Conservation (phyloP, 163 green algal species). For the Smithsoniella earleae region DNA sequence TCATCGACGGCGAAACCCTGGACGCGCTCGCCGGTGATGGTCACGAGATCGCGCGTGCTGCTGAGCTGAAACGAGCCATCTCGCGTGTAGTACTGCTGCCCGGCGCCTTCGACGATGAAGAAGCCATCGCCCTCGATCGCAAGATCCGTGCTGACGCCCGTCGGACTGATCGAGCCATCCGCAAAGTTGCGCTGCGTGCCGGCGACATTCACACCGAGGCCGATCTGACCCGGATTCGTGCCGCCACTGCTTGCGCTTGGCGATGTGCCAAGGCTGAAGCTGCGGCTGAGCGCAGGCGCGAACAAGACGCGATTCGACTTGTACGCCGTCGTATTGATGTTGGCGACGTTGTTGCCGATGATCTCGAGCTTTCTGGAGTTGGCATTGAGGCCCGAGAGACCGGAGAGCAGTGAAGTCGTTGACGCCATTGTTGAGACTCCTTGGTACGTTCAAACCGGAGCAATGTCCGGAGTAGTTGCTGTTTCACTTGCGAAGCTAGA, state of each 20-base stretch:
- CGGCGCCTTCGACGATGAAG: neutral
- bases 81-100: neutral
- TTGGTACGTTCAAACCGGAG: neutral
- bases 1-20: neutral
- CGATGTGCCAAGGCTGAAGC: neutral
- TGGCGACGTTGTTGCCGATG: neutral
- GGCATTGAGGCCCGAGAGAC: neutral
- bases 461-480: too few species aligned
- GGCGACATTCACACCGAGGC: neutral
- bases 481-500: too few species aligned
- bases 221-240: neutral
- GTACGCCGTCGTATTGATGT: neutral
- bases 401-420: neutral
- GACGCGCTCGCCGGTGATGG: neutral
- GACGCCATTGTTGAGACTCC: neutral
- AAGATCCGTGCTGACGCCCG: neutral
- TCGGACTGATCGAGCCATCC: neutral
- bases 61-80: neutral
- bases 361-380: neutral
- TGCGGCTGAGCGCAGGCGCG: neutral
- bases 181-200: neutral
- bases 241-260: neutral
- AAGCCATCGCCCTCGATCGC: constrained; percentile 1
- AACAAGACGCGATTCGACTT: neutral
- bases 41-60: neutral